phyloP scores from a whole-genome alignment of 352 stramenopile species.

The Pythium brachiatum region DNA sequence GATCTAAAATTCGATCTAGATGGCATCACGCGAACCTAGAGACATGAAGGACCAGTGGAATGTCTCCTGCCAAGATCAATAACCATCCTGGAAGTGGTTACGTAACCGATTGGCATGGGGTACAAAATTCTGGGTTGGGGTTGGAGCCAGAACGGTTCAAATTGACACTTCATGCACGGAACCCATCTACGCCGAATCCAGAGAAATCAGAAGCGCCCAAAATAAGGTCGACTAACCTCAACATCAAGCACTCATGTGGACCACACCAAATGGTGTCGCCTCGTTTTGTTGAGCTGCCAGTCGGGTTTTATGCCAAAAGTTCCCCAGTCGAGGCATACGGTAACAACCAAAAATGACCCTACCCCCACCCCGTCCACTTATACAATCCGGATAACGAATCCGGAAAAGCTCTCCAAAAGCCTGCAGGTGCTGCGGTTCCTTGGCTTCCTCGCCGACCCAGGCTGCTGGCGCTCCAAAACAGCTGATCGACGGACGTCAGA shows the following conservation, averaged over 20 bases:
- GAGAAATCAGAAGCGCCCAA: not conserved
- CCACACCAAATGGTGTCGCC: not conserved
- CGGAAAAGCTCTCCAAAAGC: not conserved
- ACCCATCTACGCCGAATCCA: not conserved
- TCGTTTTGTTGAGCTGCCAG: not conserved
- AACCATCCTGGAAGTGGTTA: too few relatives aligned
- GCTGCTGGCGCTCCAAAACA: conserved; percentile 21
- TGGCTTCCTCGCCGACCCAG: not conserved
- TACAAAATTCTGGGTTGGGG: not conserved
- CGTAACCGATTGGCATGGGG: not conserved
- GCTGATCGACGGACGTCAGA: conserved; percentile 31
- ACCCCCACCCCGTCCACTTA: not conserved
- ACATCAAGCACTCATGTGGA: not conserved
- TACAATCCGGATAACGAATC: conserved; percentile 26
- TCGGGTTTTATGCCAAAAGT: too few relatives aligned
- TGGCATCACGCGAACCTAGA: not conserved
- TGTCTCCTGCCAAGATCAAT: not conserved
- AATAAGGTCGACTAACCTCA: not conserved
- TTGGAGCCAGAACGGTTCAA: not conserved
- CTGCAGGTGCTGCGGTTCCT: not conserved
- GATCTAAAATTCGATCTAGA: not conserved
- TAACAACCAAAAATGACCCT: not conserved
- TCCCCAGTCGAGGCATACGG: conserved; percentile 1
- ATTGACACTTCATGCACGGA: not conserved
- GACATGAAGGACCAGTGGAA: not conserved